Evolutionary conservation across 495 filamentous ascomycete species (phyloP).

Genomic region (Trichoderma virens): DNA sequence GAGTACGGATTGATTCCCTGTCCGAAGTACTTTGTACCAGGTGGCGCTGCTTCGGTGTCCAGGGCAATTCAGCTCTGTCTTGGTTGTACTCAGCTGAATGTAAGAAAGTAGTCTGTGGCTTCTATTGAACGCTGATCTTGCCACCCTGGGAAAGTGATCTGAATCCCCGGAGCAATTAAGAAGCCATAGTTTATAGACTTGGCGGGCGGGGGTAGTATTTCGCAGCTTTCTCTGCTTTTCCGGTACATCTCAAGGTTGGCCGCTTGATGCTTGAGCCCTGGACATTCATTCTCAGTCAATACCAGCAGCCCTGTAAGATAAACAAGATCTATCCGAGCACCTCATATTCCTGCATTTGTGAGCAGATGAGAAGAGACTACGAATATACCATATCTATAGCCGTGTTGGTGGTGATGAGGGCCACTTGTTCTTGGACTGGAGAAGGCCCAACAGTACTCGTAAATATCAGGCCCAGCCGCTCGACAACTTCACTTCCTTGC

Average conservation of each 20-base stretch:
- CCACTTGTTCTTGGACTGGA: neutral
- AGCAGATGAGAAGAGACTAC: too few species aligned
- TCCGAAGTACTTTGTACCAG: neutral
- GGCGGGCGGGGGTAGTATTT: neutral
- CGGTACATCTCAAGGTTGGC: neutral
- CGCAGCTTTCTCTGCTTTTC: neutral
- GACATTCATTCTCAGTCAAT: neutral
- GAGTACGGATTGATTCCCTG: too few species aligned
- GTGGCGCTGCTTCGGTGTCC: neutral
- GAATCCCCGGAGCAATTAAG: neutral
- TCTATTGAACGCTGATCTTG: neutral
- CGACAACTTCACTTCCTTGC: neutral
- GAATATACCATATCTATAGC: too few species aligned
- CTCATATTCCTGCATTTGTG: too few species aligned
- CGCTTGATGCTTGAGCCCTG: neutral
- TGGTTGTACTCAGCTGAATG: neutral
- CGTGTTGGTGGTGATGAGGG: neutral
- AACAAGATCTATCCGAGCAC: too few species aligned
- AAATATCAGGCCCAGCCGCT: neutral
- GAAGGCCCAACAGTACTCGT: too few species aligned
- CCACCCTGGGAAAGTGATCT: neutral
- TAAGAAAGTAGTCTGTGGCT: neutral
- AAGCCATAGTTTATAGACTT: neutral
- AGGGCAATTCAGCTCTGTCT: neutral
- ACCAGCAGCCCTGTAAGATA: neutral